phyloP scores from a whole-genome alignment of 129 eudicot species.

The Flaveria linearis region DNA sequence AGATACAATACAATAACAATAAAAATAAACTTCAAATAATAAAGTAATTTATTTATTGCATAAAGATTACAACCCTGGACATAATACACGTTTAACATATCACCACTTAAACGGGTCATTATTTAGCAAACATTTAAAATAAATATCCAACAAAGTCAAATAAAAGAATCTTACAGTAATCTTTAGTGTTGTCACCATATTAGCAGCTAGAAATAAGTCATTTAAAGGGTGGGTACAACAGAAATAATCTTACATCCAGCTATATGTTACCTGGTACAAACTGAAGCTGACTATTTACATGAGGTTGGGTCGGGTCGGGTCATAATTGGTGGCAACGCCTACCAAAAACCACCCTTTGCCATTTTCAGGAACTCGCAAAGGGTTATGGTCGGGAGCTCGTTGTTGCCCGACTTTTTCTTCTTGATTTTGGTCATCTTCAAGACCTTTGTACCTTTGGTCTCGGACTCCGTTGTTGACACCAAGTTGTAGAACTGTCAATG shows the following conservation, averaged over 20 bases:
- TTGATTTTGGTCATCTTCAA: constrained; percentile 69
- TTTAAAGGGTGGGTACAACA: constrained; percentile 1
- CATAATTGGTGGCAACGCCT: constrained; percentile 3
- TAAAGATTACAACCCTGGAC: neutral
- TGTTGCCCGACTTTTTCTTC: constrained; percentile 57
- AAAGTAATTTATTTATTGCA: neutral
- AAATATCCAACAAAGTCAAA: constrained; percentile 9
- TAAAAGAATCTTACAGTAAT: neutral
- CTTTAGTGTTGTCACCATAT: neutral
- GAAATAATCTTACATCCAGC: constrained; percentile 30
- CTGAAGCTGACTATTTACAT: constrained; percentile 34
- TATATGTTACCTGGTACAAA: constrained; percentile 16
- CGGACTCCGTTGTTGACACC: constrained; percentile 58
- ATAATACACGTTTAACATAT: neutral
- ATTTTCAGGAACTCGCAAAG: constrained; percentile 81
- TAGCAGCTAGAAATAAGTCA: neutral
- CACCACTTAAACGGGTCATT: neutral
- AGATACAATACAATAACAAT: neutral
- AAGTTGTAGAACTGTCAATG: constrained; percentile 77
- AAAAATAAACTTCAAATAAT: neutral
- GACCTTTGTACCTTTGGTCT: constrained; percentile 47
- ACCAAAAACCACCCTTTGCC: constrained; percentile 91
- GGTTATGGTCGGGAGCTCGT: constrained; percentile 63
- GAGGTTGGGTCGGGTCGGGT: neutral
- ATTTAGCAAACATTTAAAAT: neutral